These are phyloP conservation scores for Tolypocladium cylindrosporum DNA, from an alignment of 2,329 filamentous ascomycete species.

Conservation along the genomic window DNA sequence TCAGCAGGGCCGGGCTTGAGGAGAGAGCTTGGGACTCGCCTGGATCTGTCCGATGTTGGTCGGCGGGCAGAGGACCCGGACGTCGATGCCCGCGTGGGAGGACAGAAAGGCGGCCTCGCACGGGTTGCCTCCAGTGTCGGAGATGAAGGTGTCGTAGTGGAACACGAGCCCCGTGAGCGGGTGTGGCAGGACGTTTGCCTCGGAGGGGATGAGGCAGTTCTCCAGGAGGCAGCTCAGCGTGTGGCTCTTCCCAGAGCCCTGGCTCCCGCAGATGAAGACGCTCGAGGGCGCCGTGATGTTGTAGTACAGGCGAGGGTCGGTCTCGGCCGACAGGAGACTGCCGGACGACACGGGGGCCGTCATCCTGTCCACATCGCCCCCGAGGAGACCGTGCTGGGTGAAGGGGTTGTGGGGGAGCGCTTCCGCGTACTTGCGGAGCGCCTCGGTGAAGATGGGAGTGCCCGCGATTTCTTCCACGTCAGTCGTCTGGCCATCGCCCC, in stretches of 20 bases:
- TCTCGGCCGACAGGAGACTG: neutral
- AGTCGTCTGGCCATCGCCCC: neutral
- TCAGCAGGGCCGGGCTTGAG: slow-evolving; percentile 1
- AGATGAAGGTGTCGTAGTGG: slow-evolving; percentile 50
- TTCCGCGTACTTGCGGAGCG: slow-evolving; percentile 2
- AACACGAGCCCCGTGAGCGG: slow-evolving; percentile 54
- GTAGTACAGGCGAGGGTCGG: slow-evolving; percentile 27
- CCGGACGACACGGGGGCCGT: neutral
- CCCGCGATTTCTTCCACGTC: slow-evolving; percentile 4
- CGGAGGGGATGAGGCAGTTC: slow-evolving; percentile 40
- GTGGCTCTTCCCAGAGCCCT: slow-evolving; percentile 56
- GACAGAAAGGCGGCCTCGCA: slow-evolving; percentile 52
- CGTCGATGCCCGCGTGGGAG: slow-evolving; percentile 28
- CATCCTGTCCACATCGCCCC: slow-evolving; percentile 3
- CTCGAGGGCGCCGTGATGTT: slow-evolving; percentile 43
- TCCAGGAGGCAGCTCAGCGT: slow-evolving; percentile 47
- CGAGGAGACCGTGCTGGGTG: slow-evolving; percentile 12
- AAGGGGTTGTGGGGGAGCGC: neutral
- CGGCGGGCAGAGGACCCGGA: slow-evolving; percentile 43
- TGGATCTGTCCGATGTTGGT: slow-evolving; percentile 36
- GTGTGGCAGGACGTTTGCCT: slow-evolving; percentile 32
- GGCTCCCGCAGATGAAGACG: slow-evolving; percentile 53
- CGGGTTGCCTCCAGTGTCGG: slow-evolving; percentile 34
- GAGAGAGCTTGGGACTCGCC: slow-evolving; percentile 11
- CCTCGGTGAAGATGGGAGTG: slow-evolving; percentile 10